Base-by-base conservation (phyloP, 108 stramenopile species). In the Ochromonas danica region DNA sequence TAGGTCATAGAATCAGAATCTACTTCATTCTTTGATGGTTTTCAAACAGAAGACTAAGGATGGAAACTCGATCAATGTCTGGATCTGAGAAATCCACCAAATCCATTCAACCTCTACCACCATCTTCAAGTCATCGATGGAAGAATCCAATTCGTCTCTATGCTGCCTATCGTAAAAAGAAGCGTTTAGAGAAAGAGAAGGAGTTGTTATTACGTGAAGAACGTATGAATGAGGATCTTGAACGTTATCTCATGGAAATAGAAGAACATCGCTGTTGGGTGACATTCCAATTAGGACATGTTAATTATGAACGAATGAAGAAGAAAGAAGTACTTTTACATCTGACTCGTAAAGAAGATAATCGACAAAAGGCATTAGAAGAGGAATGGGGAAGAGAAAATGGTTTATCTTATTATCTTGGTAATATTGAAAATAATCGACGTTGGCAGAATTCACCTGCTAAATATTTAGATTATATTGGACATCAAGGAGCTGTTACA, bases 221-320 rank as follows among this genome's bases (percentile, higher is more conserved):
- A 60, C 3, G 28, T 28, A 75, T 75, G 72, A 75, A 75, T 6
- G n/a, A 75, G 38, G 72, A 75, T 75, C 27, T 60, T 33, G 72
- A 75, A 25, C 36, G 72, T 35, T 75, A 75, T 41, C 40, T 75
- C 17, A 75, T 75, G 72, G 10, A 75, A 60, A 45, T 42, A 10
- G 72, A 75, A 36, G 72, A 75, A 75, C 28, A 75, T 28, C 28
- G n/a, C 38, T 57, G n/a, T 31, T 75, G 72, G 72, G 3, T 75
- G 25, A 36, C 17, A 31, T 67, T 14, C 25, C 30, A 67, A 10
- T 33, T 67, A 31, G 10, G 63, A 36, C 17, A 31, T 31, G 40
- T 42, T 6, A 75, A 75, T 60, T 27, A 28, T 60, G 10, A 45
- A 10, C 72, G 72, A 60, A 75, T 75, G 72, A 60, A 57, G 40